These are phyloP conservation scores for Elaeis guineensis DNA, from an alignment of 176 grass and related monocot genomes.

Conservation along the genomic window DNA sequence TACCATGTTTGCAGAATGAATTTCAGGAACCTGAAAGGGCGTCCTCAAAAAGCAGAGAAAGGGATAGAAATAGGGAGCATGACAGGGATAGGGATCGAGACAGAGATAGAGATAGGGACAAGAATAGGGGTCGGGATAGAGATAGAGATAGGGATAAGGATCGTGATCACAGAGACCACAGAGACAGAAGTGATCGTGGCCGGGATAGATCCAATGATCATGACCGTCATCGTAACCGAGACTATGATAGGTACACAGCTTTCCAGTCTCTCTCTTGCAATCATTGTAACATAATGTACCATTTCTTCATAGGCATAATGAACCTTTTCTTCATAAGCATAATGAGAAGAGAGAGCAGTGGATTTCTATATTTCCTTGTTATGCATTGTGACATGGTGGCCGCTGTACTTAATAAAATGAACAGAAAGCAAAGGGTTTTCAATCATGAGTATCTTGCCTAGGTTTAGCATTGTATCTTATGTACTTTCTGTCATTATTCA, in stretches of 20 bases:
- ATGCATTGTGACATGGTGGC: too few relatives aligned
- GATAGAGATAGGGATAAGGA: conserved; percentile 15
- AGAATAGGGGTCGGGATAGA: conserved; percentile 8
- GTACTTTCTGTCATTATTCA: too few relatives aligned
- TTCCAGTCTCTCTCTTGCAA: neutral
- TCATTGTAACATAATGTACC: neutral
- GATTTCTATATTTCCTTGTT: neutral
- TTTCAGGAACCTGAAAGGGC: too few relatives aligned
- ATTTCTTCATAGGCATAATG: too few relatives aligned
- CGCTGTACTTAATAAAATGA: too few relatives aligned
- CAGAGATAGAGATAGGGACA: conserved; percentile 31
- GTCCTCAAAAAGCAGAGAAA: conserved; percentile 23
- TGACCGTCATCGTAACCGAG: conserved; percentile 38
- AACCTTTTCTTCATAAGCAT: neutral
- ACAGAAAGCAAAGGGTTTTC: too few relatives aligned
- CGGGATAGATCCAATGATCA: conserved; percentile 51
- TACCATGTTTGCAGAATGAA: too few relatives aligned
- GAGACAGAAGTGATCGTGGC: conserved; percentile 47
- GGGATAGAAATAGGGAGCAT: conserved; percentile 33
- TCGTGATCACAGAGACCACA: conserved; percentile 59
- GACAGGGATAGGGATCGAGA: conserved; percentile 47
- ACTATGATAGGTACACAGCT: conserved; percentile 45
- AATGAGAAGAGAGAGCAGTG: neutral
- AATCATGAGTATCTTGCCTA: too few relatives aligned
- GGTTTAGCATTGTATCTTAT: too few relatives aligned